Evolutionary conservation across 768 basidiomycete genomes (phyloP).

Genomic region (Mycena sanguinolenta): DNA sequence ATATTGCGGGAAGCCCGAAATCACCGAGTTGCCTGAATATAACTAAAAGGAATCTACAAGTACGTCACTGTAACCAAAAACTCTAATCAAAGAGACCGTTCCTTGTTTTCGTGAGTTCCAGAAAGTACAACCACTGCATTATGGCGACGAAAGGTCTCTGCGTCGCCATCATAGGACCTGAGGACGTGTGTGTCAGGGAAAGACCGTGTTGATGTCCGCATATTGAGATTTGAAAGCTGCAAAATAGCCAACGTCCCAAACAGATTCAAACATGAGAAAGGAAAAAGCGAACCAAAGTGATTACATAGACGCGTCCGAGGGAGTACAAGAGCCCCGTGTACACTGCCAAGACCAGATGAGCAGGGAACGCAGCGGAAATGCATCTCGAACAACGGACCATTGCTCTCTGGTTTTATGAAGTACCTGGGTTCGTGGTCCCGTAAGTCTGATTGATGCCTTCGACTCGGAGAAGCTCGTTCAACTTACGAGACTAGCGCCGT

Average conservation of each 20-base stretch:
- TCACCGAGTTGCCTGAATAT: too few species aligned
- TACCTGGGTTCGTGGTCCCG: not conserved
- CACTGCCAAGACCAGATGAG: not conserved
- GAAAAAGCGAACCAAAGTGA: not conserved
- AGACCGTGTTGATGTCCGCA: constrained; percentile 1
- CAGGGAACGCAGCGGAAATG: not conserved
- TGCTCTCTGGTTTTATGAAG: not conserved
- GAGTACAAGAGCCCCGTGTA: not conserved
- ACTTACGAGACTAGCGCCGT: not conserved
- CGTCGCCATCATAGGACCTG: too few species aligned
- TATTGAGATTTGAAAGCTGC: constrained; percentile 3
- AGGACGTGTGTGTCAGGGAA: not conserved
- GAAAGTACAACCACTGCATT: too few species aligned
- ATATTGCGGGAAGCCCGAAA: too few species aligned
- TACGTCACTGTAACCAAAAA: too few species aligned
- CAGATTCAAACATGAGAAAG: not conserved
- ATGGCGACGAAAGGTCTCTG: too few species aligned
- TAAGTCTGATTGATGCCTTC: not conserved
- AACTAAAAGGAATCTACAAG: too few species aligned
- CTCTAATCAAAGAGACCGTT: too few species aligned
- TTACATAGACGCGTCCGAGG: not conserved
- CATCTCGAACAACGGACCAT: not conserved
- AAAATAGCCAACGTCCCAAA: not conserved
- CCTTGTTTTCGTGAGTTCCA: too few species aligned
- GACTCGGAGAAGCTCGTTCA: not conserved